Conservation (phyloP, 2,329 filamentous ascomycete genomes). For the Fusarium sp. region DNA sequence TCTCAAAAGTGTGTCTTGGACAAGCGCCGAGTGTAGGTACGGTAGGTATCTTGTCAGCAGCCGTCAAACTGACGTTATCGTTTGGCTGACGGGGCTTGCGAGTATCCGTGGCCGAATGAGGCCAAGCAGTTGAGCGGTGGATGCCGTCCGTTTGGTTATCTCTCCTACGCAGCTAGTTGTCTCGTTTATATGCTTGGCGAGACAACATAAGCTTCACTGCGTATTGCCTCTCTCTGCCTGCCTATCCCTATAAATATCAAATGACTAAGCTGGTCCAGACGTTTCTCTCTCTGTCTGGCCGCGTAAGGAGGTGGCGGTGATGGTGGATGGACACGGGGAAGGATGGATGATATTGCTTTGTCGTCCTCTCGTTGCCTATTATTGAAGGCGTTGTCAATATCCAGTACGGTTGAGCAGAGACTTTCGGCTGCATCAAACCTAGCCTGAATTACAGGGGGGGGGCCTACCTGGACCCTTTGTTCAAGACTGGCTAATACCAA, state of each 20-base stretch:
- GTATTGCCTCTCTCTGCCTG: not conserved
- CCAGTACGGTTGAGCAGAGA: not conserved
- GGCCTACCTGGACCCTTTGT: not conserved
- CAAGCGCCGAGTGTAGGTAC: not conserved
- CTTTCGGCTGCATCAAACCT: not conserved
- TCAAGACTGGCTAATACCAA: not conserved
- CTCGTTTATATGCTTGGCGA: constrained; percentile 9
- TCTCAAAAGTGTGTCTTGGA: not conserved
- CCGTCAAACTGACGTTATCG: not conserved
- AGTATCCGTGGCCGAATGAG: not conserved
- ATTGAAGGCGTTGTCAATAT: not conserved
- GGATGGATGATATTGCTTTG: not conserved
- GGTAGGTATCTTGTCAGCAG: constrained; percentile 15
- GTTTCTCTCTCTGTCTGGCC: not conserved
- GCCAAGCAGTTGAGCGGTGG: not conserved
- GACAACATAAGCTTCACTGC: not conserved
- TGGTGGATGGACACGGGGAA: not conserved
- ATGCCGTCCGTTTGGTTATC: constrained; percentile 8
- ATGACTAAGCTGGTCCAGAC: constrained; percentile 7
- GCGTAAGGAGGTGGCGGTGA: constrained; percentile 14
- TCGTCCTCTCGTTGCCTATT: not conserved
- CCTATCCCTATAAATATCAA: constrained; percentile 5
- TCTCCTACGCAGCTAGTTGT: constrained; percentile 1
- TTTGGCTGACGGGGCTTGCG: not conserved
- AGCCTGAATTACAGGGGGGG: not conserved